Evolutionary conservation across 179 eudicot species (phyloP).

Genomic region (Carnegiea gigantea): DNA sequence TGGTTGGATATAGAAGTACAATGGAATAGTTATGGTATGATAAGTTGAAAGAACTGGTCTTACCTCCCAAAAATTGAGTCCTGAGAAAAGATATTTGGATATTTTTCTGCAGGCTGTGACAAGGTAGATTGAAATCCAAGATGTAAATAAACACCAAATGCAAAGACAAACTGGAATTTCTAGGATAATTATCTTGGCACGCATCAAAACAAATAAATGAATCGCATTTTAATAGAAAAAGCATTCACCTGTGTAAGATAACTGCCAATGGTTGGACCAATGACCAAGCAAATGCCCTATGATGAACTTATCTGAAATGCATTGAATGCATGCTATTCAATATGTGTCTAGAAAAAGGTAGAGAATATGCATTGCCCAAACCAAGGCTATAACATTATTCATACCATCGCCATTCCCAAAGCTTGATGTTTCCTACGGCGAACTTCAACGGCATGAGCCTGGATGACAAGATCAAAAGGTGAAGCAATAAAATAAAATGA

Average conservation of each 20-base stretch:
- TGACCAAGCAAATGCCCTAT: constrained; percentile 41
- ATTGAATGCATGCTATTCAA: constrained; percentile 11
- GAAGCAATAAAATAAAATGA: not conserved
- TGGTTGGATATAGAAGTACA: too few species aligned
- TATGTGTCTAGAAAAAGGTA: not conserved
- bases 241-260: too few species aligned
- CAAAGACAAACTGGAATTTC: not conserved
- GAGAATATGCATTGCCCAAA: constrained; percentile 1
- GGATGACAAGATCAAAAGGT: constrained; percentile 12
- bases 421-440: constrained; percentile 62
- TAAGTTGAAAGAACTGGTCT: too few species aligned
- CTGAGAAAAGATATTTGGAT: constrained; percentile 49
- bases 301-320: constrained; percentile 34
- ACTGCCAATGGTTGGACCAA: constrained; percentile 42
- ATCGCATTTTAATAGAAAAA: not conserved
- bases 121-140: not conserved
- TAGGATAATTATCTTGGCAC: not conserved
- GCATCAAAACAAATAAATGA: not conserved
- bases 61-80: constrained; percentile 60
- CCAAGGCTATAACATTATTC: constrained; percentile 17
- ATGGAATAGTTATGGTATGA: too few species aligned
- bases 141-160: not conserved
- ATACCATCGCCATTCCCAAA: constrained; percentile 60
- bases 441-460: constrained; percentile 68
- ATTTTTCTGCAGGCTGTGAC: constrained; percentile 65